These are phyloP conservation scores for Cardiospermum halicacabum DNA, from an alignment of 345 rosid species.

Conservation along the genomic window DNA sequence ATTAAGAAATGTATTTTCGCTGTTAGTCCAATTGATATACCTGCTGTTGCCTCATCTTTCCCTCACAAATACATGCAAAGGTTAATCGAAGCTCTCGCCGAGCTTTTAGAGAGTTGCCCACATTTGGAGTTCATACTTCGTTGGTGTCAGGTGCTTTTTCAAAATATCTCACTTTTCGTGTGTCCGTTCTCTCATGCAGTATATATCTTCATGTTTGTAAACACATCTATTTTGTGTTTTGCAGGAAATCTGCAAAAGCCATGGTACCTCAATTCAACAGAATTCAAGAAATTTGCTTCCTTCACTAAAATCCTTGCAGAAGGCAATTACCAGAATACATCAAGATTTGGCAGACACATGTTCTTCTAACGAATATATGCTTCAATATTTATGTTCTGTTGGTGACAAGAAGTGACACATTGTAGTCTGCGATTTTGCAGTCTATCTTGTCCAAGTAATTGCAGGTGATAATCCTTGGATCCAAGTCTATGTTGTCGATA, in stretches of 20 bases:
- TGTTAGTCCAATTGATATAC: conserved; percentile 59
- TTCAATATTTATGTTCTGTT: conserved; percentile 70
- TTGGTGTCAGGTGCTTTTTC: conserved; percentile 75
- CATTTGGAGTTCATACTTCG: conserved; percentile 81
- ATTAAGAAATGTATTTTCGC: conserved; percentile 81
- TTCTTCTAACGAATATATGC: conserved; percentile 83
- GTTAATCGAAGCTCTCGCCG: conserved; percentile 72
- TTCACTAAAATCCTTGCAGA: conserved; percentile 72
- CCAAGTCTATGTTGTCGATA: background rate
- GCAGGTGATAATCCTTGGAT: background rate
- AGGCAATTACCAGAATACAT: conserved; percentile 77
- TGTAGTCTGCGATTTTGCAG: background rate
- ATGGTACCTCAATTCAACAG: conserved; percentile 77
- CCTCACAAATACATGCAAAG: conserved; percentile 70
- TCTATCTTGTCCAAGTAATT: background rate
- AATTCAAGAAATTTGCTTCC: conserved; percentile 78
- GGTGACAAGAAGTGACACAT: conserved; percentile 24
- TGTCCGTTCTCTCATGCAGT: background rate
- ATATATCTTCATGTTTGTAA: background rate
- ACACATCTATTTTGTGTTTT: background rate
- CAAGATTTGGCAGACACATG: conserved; percentile 91
- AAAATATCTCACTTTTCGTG: background rate
- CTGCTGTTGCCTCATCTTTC: conserved; percentile 61
- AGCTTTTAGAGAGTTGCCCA: conserved; percentile 79
- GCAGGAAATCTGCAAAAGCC: conserved; percentile 85